A percentile compares a stretch with the other conserved stretches of the same genome.
Evolutionary conservation across 2,329 filamentous ascomycete genomes (phyloP).

Genomic region (Bertia moriformis): DNA sequence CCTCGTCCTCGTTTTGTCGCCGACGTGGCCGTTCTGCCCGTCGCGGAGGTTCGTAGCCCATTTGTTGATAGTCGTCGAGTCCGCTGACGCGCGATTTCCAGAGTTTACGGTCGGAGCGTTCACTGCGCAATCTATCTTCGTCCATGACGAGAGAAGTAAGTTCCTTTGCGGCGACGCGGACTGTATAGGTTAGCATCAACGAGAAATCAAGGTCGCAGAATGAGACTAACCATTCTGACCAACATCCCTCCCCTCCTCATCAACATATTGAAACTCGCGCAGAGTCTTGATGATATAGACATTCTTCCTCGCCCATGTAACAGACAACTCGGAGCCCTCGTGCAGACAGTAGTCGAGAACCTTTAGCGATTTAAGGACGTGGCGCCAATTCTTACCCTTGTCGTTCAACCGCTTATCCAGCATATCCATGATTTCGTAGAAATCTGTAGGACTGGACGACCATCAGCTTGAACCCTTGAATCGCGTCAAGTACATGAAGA

Average conservation of each 20-base stretch:
- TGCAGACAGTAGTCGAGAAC: slow-evolving; percentile 96
- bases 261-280: slow-evolving; percentile 89
- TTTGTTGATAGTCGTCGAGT: slow-evolving; percentile 59
- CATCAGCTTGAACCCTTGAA: slow-evolving; percentile 2
- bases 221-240: slow-evolving; percentile 73
- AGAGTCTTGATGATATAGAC: slow-evolving; percentile 98
- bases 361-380: slow-evolving; percentile 93
- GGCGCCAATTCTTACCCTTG: slow-evolving; percentile 98
- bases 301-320: slow-evolving; percentile 96
- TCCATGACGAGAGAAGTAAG: slow-evolving; percentile 82
- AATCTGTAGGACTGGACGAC: slow-evolving; percentile 68
- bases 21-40: slow-evolving; percentile 24
- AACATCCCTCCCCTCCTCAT: slow-evolving; percentile 89
- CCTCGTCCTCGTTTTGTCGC: slow-evolving; percentile 51
- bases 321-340: slow-evolving; percentile 88
- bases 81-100: slow-evolving; percentile 96
- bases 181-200: slow-evolving; percentile 32
- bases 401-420: slow-evolving; percentile 96
- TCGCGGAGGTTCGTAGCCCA: slow-evolving; percentile 11
- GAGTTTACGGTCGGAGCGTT: slow-evolving; percentile 78
- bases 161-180: slow-evolving; percentile 90
- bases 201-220: slow-evolving; percentile 4
- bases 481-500: slow-evolving; percentile 5
- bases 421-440: slow-evolving; percentile 99
- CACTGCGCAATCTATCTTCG: slow-evolving; percentile 78